Percentiles rank a stretch among this genome's conserved stretches.
phyloP scores from a whole-genome alignment of 768 basidiomycete species.

The Kockovaella imperatae region DNA sequence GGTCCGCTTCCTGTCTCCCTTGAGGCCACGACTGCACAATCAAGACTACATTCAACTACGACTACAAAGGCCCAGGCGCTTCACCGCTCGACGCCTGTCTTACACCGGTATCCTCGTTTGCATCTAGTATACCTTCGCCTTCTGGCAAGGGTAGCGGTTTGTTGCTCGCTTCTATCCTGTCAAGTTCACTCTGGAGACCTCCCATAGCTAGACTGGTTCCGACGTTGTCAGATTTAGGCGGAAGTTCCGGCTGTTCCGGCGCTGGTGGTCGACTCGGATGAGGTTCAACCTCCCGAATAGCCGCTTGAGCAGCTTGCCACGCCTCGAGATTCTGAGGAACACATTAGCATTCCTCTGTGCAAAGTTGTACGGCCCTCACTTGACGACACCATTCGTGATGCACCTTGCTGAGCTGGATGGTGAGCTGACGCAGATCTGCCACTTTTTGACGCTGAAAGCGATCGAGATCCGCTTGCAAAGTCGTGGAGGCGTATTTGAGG shows the following conservation, averaged over 20 bases:
- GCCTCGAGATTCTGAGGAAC: constrained; percentile 78
- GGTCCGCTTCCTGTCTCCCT: no score
- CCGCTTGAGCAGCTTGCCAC: constrained; percentile 92
- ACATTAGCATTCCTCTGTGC: constrained; percentile 13
- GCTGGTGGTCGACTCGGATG: constrained; percentile 63
- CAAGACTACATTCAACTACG: no score
- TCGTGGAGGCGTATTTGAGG: constrained; percentile 89
- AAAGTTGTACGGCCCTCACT: constrained; percentile 49
- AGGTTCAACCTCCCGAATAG: constrained; percentile 79
- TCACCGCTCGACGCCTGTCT: no score
- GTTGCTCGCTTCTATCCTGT: constrained; percentile 31
- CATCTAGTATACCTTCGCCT: constrained; percentile 4
- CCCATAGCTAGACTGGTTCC: constrained; percentile 6
- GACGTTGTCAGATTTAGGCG: constrained; percentile 1
- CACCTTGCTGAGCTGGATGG: constrained; percentile 75
- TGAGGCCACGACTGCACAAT: no score
- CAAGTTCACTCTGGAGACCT: constrained; percentile 29
- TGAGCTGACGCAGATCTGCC: constrained; percentile 88
- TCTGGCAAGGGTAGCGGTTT: constrained; percentile 34
- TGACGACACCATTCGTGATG: constrained; percentile 97
- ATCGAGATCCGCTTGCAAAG: constrained; percentile 94
- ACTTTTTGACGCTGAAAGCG: constrained; percentile 98
- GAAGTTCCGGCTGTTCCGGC: constrained; percentile 12
- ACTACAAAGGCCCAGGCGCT: no score
- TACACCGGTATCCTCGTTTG: no score